Evolutionary conservation across 2,329 filamentous ascomycete species (phyloP), one percentile per base, ranked within the genome.

Genomic region (Atkinsonella texensis): DNA sequence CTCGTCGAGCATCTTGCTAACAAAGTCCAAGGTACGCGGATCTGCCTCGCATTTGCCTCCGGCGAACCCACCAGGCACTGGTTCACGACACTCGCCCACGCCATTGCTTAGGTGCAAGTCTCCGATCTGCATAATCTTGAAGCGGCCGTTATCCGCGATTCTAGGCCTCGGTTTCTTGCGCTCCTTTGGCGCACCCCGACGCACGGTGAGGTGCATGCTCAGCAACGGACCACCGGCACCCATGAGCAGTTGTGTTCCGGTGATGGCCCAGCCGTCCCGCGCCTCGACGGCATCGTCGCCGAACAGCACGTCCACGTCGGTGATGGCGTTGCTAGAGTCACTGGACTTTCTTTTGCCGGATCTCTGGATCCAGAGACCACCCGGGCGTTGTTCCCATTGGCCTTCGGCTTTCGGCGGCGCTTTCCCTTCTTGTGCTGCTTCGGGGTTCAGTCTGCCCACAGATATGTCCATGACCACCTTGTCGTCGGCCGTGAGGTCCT

Each of bases 91-190:
- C 44, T 70, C 70, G 10, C 93, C 93, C 5, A 90, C 76, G 10
- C 91, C 93, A 2, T 93, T 98, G 62, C 89, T 91, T 52, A 98
- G 71, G 68, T 98, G 93, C 55, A 97, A 71, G 70, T 98, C 93
- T n/a, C 89, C 86, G 51, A 95, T 75, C 69, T 98, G 93, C 77
- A 98, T 82, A 57, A 98, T 95, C 73, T 97, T 97, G 74, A 97
- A 97, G 60, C 85, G 89, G 32, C 91, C 93, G 64, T 93, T 89
- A 55, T 94, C 89, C 43, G 81, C 79, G 56, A 98, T 88, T 53
- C 87, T 81, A 11, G 85, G 87, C 40, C 81, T 73, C 1, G 87
- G 85, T 65, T 84, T 89, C 61, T 82, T 77, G 38, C 76, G 67
- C 57, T 83, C 79, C 20, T 74, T 71, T 20, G 80, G 79, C 49